Percentiles rank a stretch among this genome's conserved stretches.
Evolutionary conservation across 2,329 filamentous ascomycete genomes (phyloP).

Genomic region (Cladophialophora yegresii): DNA sequence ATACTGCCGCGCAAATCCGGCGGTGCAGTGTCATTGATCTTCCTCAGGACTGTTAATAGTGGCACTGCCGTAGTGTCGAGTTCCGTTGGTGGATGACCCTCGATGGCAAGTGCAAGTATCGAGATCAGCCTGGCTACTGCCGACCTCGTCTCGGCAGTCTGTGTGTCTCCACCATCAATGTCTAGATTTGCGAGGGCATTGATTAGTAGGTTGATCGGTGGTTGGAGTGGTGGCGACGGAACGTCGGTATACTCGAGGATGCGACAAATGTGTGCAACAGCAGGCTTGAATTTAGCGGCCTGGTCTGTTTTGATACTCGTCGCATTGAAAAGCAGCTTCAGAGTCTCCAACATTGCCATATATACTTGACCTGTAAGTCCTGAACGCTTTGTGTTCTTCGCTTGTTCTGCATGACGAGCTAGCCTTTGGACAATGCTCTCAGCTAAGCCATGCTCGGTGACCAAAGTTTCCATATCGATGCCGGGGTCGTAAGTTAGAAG

Average conservation of each 20-base stretch:
- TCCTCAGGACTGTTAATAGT: slow-evolving; percentile 71
- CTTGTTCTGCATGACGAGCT: slow-evolving; percentile 64
- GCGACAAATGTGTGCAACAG: slow-evolving; percentile 69
- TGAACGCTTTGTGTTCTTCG: slow-evolving; percentile 40
- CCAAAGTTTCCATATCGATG: slow-evolving; percentile 65
- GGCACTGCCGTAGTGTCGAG: slow-evolving; percentile 72
- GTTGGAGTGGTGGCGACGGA: slow-evolving; percentile 67
- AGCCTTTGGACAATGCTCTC: slow-evolving; percentile 71
- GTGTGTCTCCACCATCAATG: slow-evolving; percentile 57
- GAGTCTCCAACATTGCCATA: slow-evolving; percentile 74
- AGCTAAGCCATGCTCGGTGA: slow-evolving; percentile 66
- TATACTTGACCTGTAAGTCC: slow-evolving; percentile 54
- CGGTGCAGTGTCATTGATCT: slow-evolving; percentile 70
- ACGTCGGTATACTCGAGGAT: slow-evolving; percentile 66
- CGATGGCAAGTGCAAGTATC: slow-evolving; percentile 68
- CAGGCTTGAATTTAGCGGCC: slow-evolving; percentile 62
- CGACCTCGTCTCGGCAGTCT: slow-evolving; percentile 56
- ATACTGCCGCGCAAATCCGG: slow-evolving; percentile 63
- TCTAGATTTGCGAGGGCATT: slow-evolving; percentile 82
- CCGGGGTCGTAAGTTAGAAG: slow-evolving; percentile 75
- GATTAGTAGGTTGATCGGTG: slow-evolving; percentile 70
- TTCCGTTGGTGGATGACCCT: slow-evolving; percentile 65
- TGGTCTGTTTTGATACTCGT: slow-evolving; percentile 71
- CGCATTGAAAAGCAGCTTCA: slow-evolving; percentile 88
- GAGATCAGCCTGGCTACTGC: slow-evolving; percentile 67